These are phyloP conservation scores for Leishmania gerbilli DNA, from an alignment of 208 protist species.

Conservation along the genomic window DNA sequence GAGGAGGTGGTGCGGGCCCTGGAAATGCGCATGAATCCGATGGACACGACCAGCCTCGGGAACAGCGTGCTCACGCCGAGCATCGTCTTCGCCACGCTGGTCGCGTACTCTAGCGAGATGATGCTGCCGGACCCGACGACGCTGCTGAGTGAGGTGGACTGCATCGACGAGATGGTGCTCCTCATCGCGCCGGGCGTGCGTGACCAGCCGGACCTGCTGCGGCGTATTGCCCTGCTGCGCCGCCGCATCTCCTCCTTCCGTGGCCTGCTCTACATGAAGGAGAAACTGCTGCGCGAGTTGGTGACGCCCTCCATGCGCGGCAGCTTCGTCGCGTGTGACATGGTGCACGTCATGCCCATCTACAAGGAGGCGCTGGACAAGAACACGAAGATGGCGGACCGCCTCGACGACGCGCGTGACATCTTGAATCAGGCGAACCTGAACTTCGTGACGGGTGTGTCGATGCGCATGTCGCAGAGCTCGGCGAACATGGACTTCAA, in stretches of 20 bases:
- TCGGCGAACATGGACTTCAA: slow-evolving; percentile 83
- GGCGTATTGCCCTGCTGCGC: slow-evolving; percentile 74
- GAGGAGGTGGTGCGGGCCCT: slow-evolving; percentile 53
- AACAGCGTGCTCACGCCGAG: slow-evolving; percentile 22
- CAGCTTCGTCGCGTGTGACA: slow-evolving; percentile 55
- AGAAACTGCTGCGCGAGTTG: slow-evolving; percentile 73
- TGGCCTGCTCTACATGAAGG: slow-evolving; percentile 69
- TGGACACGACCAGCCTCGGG: slow-evolving; percentile 4
- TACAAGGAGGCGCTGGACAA: slow-evolving; percentile 66
- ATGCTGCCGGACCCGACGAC: slow-evolving; percentile 69
- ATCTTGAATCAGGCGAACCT: slow-evolving; percentile 86
- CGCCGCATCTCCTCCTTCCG: slow-evolving; percentile 71
- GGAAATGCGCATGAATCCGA: slow-evolving; percentile 29
- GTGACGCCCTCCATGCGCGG: slow-evolving; percentile 72
- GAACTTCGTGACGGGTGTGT: slow-evolving; percentile 83
- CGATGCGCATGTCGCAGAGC: slow-evolving; percentile 89
- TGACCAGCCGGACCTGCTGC: slow-evolving; percentile 86
- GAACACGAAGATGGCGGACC: slow-evolving; percentile 61
- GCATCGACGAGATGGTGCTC: slow-evolving; percentile 88
- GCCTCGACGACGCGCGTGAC: slow-evolving; percentile 80
- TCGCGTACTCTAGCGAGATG: slow-evolving; percentile 69
- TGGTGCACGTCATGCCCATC: slow-evolving; percentile 33
- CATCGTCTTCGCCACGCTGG: slow-evolving; percentile 52
- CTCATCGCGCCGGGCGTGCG: slow-evolving; percentile 76
- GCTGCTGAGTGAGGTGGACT: slow-evolving; percentile 80